A percentile compares a stretch with the other conserved stretches of the same genome.
Conservation (phyloP, 352 stramenopile genomes). For the Hyaloperonospora brassicae region DNA sequence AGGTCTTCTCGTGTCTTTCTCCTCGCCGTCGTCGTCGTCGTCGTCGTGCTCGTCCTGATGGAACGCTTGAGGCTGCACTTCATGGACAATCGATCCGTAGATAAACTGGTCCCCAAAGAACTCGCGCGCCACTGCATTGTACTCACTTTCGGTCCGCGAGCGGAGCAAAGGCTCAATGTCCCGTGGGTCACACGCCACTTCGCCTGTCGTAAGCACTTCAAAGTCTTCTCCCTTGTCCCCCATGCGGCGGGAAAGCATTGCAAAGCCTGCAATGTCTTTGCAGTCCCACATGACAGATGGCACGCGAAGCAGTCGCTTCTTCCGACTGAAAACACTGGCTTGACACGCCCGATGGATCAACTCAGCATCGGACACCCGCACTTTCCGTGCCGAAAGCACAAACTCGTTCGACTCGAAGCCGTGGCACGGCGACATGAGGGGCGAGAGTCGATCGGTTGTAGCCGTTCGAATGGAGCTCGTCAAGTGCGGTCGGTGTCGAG, state of each 20-base stretch:
- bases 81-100: slow-evolving; percentile 42
- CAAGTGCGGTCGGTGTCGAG: slow-evolving; percentile 11
- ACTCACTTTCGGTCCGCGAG: slow-evolving; percentile 25
- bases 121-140: slow-evolving; percentile 22
- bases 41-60: neutral
- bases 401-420: slow-evolving; percentile 13
- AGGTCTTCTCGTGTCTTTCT: slow-evolving; percentile 3
- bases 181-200: slow-evolving; percentile 23
- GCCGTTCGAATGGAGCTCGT: slow-evolving; percentile 21
- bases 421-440: slow-evolving; percentile 7
- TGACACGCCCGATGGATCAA: slow-evolving; percentile 25
- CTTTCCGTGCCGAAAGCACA: slow-evolving; percentile 14
- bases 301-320: slow-evolving; percentile 11
- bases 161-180: slow-evolving; percentile 28
- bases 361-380: slow-evolving; percentile 23
- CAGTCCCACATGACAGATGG: slow-evolving; percentile 29
- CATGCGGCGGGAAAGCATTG: slow-evolving; percentile 20
- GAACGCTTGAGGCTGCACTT: slow-evolving; percentile 21
- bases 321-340: slow-evolving; percentile 16
- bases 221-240: slow-evolving; percentile 16
- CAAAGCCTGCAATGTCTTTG: slow-evolving; percentile 26
- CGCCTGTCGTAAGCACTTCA: slow-evolving; percentile 29
- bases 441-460: slow-evolving; percentile 15
- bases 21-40: slow-evolving; percentile 2
- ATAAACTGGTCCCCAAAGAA: slow-evolving; percentile 40